Evolutionary conservation across 192 early-diverging fungal genomes (phyloP), one percentile per base, ranked within the genome.

Genomic region (Coemansia sp.): DNA sequence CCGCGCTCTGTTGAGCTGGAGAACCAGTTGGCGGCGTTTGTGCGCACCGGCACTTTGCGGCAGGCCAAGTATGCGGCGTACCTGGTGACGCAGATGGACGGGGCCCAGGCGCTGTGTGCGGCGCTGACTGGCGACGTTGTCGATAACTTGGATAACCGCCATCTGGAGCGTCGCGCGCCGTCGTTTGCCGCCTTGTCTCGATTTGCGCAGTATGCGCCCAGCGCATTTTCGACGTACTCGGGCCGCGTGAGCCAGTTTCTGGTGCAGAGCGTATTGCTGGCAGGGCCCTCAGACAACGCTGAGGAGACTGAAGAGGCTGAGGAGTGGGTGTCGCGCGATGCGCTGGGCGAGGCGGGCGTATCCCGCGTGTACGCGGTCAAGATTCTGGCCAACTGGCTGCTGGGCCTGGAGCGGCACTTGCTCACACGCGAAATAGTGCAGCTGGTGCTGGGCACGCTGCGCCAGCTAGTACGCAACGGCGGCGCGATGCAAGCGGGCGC

Each of bases 1-100:
- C 85, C 71, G 42, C 67, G 46, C 6, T 38, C 59, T 47, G 62
- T 58, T 0, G 74, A 83, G 25, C 63, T 77, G 29, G 65, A 80
- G 32, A 60, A 68, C 32, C 73, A 79, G 36, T 65, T 93, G 60
- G 65, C 65, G 9, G 37, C 61, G 3, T 86, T 76, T 64, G 86
- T 86, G 19, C 62, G 85, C 9, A 45, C 82, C 0, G 94, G 94
- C 2, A 85, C 82, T 3, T 54, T 81, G 31, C 32, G 20, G 9
- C 90, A 95, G 74, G 90, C 92, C 0, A 90, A 89, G 36, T 69
- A 93, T 70, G 91, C 95, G 0, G 77, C 87, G 11, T 85, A 88
- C 12, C 70, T 96, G 53, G 71, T 96, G 12, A 84, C 89, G 4
- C 88, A 91, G 59, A 76, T 89, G 45, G 57, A 70, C 0, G 66